These are phyloP conservation scores for Venturia pyrina DNA, from an alignment of 2,329 filamentous ascomycete species.

Conservation along the genomic window DNA sequence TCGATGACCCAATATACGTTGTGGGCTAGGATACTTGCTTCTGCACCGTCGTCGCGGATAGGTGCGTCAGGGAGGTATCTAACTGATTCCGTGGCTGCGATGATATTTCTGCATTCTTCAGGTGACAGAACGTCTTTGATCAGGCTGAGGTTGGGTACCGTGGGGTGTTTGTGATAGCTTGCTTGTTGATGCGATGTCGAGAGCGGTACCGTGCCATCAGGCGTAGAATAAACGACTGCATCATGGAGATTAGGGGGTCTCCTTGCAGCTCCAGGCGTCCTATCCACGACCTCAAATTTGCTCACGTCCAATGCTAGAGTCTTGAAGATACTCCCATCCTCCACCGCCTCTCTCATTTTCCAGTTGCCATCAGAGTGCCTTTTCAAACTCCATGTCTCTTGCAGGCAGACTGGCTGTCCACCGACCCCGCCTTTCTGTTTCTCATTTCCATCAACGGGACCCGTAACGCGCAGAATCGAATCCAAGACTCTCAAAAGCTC, in stretches of 20 bases:
- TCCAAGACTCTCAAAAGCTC: constrained; percentile 54
- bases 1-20: constrained; percentile 68
- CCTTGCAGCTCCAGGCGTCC: constrained; percentile 46
- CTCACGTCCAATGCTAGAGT: constrained; percentile 28
- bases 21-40: constrained; percentile 54
- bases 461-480: constrained; percentile 52
- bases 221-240: constrained; percentile 54
- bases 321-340: constrained; percentile 46
- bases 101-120: constrained; percentile 54
- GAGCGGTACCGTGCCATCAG: constrained; percentile 47
- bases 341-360: constrained; percentile 46
- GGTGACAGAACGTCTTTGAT: constrained; percentile 50
- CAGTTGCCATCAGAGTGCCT: constrained; percentile 27
- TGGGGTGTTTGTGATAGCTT: constrained; percentile 49
- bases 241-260: constrained; percentile 60
- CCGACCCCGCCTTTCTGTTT: constrained; percentile 22
- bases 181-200: constrained; percentile 33
- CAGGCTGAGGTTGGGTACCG: constrained; percentile 51
- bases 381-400: constrained; percentile 52
- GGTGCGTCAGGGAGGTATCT: constrained; percentile 60
- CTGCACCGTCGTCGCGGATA: constrained; percentile 53
- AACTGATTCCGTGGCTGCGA: constrained; percentile 55
- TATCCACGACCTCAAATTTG: constrained; percentile 50
- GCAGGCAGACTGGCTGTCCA: constrained; percentile 44
- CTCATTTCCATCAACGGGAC: constrained; percentile 45